Conservation (phyloP, 106 monocot genomes). For the Allium sativum region DNA sequence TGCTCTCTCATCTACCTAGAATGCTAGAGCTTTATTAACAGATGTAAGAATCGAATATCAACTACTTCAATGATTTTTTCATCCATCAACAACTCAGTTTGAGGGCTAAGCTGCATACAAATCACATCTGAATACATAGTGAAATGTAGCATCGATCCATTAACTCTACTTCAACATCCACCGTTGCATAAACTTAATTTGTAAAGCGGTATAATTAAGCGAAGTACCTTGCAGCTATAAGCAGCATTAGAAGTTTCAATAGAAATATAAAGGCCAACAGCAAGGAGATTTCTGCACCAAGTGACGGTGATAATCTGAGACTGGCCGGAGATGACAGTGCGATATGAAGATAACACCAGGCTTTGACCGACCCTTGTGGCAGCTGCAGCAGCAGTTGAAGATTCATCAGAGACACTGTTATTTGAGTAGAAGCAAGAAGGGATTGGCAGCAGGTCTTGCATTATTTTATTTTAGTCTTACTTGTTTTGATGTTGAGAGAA, state of each 20-base stretch:
- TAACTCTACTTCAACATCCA: too few species aligned
- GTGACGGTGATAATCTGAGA: conserved; percentile 44
- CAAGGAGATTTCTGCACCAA: conserved; percentile 60
- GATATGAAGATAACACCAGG: conserved; percentile 32
- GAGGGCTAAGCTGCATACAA: too few species aligned
- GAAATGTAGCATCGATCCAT: too few species aligned
- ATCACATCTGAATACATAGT: too few species aligned
- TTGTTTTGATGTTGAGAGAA: background rate
- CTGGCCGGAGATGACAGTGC: conserved; percentile 41
- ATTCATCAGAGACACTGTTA: conserved; percentile 5
- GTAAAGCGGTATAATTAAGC: too few species aligned
- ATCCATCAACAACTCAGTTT: too few species aligned
- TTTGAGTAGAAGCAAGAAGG: conserved; percentile 47
- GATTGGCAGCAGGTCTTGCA: conserved; percentile 53
- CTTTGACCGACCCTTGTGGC: conserved; percentile 31
- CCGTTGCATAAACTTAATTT: too few species aligned
- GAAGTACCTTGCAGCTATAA: too few species aligned
- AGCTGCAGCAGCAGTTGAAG: background rate
- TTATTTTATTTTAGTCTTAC: conserved; percentile 2
- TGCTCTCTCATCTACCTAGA: too few species aligned
- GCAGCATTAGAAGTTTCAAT: conserved; percentile 11
- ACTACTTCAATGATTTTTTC: too few species aligned
- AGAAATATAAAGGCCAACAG: conserved; percentile 45
- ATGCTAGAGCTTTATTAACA: too few species aligned
- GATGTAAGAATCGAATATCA: too few species aligned